phyloP scores from a whole-genome alignment of 345 rosid genomes.

The Eucalyptus paniculata region DNA sequence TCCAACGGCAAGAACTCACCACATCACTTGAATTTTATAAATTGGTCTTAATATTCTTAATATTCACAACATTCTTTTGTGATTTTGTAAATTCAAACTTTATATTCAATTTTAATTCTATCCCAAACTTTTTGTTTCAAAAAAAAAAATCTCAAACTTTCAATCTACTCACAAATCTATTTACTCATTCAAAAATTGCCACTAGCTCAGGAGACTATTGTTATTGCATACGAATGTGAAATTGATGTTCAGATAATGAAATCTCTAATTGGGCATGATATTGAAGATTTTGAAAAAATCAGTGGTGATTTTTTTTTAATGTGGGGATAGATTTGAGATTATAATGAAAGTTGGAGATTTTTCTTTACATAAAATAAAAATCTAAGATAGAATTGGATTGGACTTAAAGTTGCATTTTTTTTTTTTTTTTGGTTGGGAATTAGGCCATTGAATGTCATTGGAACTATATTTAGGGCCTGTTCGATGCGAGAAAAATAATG shows the following conservation, averaged over 20 bases:
- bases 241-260: not conserved
- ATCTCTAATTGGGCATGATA: not conserved
- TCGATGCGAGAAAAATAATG: too few species aligned
- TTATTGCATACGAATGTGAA: not conserved
- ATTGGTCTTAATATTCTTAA: not conserved
- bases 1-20: not conserved
- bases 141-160: too few species aligned
- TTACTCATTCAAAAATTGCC: not conserved
- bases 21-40: not conserved
- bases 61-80: not conserved
- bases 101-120: too few species aligned
- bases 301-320: not conserved
- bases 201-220: not conserved
- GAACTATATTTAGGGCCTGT: fast-evolving
- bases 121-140: fast-evolving
- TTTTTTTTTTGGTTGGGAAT: not conserved
- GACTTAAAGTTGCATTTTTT: not conserved
- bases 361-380: not conserved
- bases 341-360: not conserved
- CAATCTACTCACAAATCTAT: not conserved
- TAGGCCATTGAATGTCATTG: too few species aligned
- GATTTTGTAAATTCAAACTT: not conserved
- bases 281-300: too few species aligned
- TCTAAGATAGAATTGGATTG: fast-evolving
- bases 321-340: fast-evolving